phyloP scores from a whole-genome alignment of 306 rosid species.

The Cucurbita moschata region DNA sequence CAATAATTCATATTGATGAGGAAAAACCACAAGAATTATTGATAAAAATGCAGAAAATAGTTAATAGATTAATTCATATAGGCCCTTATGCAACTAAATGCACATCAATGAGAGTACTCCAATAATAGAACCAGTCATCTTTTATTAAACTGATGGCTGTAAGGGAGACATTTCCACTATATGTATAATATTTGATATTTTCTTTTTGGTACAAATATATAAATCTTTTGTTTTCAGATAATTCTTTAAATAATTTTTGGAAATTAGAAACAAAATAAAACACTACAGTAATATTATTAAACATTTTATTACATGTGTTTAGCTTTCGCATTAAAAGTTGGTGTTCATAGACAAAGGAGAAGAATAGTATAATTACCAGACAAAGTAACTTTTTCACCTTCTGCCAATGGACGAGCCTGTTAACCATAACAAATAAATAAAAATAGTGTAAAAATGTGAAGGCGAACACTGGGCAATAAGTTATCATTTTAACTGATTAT shows the following conservation, averaged over 20 bases:
- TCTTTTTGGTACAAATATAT: not conserved
- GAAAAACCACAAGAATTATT: not conserved
- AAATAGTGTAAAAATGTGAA: conserved; percentile 1
- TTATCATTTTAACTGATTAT: conserved; percentile 38
- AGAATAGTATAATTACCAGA: conserved; percentile 40
- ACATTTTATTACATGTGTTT: not conserved
- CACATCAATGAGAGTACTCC: not conserved
- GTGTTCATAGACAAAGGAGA: not conserved
- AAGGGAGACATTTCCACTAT: not conserved
- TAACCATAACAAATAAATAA: not conserved
- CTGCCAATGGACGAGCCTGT: conserved; percentile 61
- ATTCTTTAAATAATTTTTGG: not conserved
- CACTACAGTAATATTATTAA: not conserved
- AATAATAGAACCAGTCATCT: not conserved
- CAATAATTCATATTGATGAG: not conserved
- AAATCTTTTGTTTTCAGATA: not conserved
- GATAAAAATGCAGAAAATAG: not conserved
- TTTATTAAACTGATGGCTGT: not conserved
- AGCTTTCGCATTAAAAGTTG: not conserved
- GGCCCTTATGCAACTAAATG: not conserved
- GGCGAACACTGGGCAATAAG: not conserved
- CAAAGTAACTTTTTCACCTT: conserved; percentile 45
- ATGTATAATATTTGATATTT: not conserved
- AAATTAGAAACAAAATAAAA: not conserved
- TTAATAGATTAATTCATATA: not conserved